A percentile compares a stretch with the other conserved stretches of the same genome.
Conservation (phyloP, 1,139 yeast genomes). For the Blastobotrys ciferrii region DNA sequence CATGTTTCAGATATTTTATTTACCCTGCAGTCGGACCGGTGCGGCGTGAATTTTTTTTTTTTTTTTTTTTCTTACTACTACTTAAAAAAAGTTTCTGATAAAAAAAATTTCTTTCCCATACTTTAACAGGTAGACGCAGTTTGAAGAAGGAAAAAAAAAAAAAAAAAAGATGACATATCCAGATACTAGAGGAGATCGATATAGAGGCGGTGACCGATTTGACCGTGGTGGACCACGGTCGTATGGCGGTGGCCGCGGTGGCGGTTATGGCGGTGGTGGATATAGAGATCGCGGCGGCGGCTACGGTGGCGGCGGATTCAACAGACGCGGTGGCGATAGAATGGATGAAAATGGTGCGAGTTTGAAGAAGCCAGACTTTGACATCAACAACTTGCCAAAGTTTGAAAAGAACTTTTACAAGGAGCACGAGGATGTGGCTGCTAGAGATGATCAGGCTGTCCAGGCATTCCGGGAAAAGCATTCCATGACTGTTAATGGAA, state of each 20-base stretch:
- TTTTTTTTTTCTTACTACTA: slow-evolving; percentile 3
- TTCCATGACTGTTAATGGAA: slow-evolving; percentile 83
- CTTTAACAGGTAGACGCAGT: background rate
- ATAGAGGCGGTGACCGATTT: slow-evolving; percentile 18
- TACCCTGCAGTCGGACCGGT: background rate
- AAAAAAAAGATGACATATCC: slow-evolving; percentile 14
- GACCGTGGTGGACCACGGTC: slow-evolving; percentile 21
- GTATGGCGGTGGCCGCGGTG: slow-evolving; percentile 26
- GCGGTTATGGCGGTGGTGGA: slow-evolving; percentile 30
- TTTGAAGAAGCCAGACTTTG: slow-evolving; percentile 76
- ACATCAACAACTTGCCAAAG: slow-evolving; percentile 70
- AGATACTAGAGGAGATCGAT: slow-evolving; percentile 28
- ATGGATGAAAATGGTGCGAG: slow-evolving; percentile 54
- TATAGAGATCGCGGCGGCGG: slow-evolving; percentile 27
- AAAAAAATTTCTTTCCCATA: background rate
- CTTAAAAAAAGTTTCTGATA: background rate
- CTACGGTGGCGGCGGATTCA: slow-evolving; percentile 32
- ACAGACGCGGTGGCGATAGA: slow-evolving; percentile 40
- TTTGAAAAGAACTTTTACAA: slow-evolving; percentile 93
- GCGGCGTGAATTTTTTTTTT: slow-evolving; percentile 3
- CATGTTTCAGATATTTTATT: background rate
- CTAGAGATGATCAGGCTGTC: slow-evolving; percentile 72
- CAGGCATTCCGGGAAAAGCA: slow-evolving; percentile 71
- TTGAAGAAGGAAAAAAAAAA: background rate
- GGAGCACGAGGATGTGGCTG: slow-evolving; percentile 76